A percentile compares a stretch with the other conserved stretches of the same genome.
Conservation (phyloP, 352 stramenopile species). For the Aphanomyces cochlioides region DNA sequence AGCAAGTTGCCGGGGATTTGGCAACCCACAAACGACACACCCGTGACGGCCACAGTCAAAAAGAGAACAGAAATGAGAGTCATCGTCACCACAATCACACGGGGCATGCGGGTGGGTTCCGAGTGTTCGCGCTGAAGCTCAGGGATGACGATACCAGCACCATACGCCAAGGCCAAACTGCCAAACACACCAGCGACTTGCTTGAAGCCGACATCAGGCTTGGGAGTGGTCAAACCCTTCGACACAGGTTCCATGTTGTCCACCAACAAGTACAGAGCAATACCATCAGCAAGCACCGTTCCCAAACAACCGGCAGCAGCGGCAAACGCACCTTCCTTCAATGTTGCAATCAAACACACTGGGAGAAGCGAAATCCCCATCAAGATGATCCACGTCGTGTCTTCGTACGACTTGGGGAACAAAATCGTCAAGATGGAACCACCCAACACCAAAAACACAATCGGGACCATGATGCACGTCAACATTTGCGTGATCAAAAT, state of each 20-base stretch:
- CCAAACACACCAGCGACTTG: constrained; percentile 33
- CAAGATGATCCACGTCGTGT: constrained; percentile 33
- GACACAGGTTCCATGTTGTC: constrained; percentile 27
- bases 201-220: constrained; percentile 30
- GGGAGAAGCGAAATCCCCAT: constrained; percentile 31
- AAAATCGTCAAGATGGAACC: constrained; percentile 19
- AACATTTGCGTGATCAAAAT: constrained; percentile 39
- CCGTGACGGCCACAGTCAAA: constrained; percentile 24
- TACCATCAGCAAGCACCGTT: constrained; percentile 31
- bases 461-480: constrained; percentile 19
- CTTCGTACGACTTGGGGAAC: constrained; percentile 29
- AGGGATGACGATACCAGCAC: constrained; percentile 60
- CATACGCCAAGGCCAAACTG: constrained; percentile 63
- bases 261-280: constrained; percentile 28
- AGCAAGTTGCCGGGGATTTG: constrained; percentile 34
- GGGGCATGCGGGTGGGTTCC: constrained; percentile 57
- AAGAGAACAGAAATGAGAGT: constrained; percentile 51
- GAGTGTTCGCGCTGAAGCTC: constrained; percentile 59
- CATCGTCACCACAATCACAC: constrained; percentile 53
- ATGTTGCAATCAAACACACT: constrained; percentile 31
- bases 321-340: constrained; percentile 27
- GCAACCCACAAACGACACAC: constrained; percentile 29
- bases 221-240: constrained; percentile 5
- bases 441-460: constrained; percentile 33
- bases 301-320: constrained; percentile 35